Conservation (phyloP, 108 stramenopile species). For the Discostella pseudostelligera region DNA sequence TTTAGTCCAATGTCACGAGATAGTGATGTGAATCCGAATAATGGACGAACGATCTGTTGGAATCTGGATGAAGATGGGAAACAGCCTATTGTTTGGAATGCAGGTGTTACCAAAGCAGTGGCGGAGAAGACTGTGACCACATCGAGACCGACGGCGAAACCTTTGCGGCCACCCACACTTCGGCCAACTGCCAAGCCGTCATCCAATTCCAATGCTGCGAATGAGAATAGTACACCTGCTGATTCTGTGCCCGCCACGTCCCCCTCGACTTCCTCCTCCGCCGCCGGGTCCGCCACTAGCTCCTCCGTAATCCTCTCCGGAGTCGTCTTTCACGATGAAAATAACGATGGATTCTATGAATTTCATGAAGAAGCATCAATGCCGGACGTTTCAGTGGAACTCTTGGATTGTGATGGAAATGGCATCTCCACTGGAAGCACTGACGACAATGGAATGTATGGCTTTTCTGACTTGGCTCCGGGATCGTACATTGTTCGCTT, state of each 20-base stretch:
- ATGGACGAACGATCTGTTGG: slow-evolving; percentile 25
- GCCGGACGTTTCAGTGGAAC: slow-evolving; percentile 24
- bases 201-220: background rate
- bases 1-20: slow-evolving; percentile 13
- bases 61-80: slow-evolving; percentile 22
- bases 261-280: background rate
- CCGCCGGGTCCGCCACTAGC: slow-evolving; percentile 12
- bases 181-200: too few species aligned
- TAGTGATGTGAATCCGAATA: slow-evolving; percentile 19
- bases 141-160: slow-evolving; percentile 6
- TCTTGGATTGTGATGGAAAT: slow-evolving; percentile 36
- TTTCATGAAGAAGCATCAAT: slow-evolving; percentile 12
- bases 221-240: background rate
- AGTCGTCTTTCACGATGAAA: slow-evolving; percentile 20
- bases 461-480: slow-evolving; percentile 19
- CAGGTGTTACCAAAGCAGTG: slow-evolving; percentile 23
- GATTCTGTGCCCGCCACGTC: background rate
- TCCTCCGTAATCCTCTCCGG: slow-evolving; percentile 10
- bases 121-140: slow-evolving; percentile 6
- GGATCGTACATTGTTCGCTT: slow-evolving; percentile 27
- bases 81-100: slow-evolving; percentile 37
- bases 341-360: slow-evolving; percentile 19
- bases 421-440: slow-evolving; percentile 14
- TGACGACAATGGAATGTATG: slow-evolving; percentile 46
- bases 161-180: background rate